phyloP scores from a whole-genome alignment of 768 basidiomycete species.

The Asterophora lycoperdoides region DNA sequence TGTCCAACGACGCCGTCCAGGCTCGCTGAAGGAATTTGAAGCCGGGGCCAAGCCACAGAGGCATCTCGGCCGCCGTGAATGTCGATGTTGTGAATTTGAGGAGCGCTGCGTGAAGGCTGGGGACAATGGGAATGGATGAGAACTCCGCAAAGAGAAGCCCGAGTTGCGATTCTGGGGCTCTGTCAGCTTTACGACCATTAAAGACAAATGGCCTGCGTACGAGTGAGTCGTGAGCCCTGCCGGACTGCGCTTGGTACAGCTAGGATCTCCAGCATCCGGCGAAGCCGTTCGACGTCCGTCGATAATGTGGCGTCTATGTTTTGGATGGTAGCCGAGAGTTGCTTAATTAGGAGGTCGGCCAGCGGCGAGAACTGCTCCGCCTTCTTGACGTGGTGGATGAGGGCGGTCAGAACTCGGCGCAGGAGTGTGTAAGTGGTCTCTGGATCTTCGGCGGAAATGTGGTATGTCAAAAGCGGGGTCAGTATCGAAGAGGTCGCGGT shows the following conservation, averaged over 20 bases:
- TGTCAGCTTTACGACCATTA: conserved; percentile 1
- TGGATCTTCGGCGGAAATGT: conserved; percentile 39
- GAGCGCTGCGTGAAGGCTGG: conserved; percentile 27
- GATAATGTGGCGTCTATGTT: conserved; percentile 12
- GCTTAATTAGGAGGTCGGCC: conserved; percentile 47
- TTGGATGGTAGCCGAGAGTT: conserved; percentile 27
- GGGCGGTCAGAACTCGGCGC: conserved; percentile 70
- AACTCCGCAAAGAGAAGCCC: conserved; percentile 29
- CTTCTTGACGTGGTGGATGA: conserved; percentile 78
- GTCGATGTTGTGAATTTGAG: conserved; percentile 38
- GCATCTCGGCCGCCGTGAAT: conserved; percentile 40
- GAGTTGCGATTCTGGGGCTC: conserved; percentile 32
- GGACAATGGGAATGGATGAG: conserved; percentile 24
- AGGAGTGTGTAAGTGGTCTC: conserved; percentile 50
- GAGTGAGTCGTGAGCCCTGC: conserved; percentile 62
- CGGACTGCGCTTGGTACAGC: conserved; percentile 59
- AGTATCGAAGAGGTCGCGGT: conserved; percentile 67
- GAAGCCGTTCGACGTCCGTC: conserved; percentile 35
- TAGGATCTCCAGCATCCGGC: conserved; percentile 53
- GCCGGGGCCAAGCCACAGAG: conserved; percentile 49
- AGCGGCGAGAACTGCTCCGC: conserved; percentile 59
- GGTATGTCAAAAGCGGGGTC: conserved; percentile 48
- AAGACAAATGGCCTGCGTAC: conserved; percentile 34
- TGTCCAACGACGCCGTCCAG: conserved; percentile 32
- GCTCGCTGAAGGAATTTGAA: conserved; percentile 52